Percentiles rank a stretch among this genome's conserved stretches.
Conservation (phyloP, 1,139 yeast species). For the Protomyces inouyei region DNA sequence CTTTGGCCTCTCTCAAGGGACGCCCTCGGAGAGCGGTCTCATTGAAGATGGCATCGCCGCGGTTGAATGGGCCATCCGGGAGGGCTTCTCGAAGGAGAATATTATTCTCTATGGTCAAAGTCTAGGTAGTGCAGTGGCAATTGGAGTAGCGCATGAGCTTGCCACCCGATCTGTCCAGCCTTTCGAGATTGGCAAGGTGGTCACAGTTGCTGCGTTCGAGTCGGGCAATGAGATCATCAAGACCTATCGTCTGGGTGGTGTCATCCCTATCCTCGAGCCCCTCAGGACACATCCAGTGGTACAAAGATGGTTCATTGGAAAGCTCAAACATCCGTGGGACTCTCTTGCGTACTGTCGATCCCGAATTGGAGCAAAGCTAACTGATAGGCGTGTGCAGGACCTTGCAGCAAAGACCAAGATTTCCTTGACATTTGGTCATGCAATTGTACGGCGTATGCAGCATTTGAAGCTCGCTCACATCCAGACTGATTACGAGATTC, state of each 20-base stretch:
- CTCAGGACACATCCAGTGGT: constrained; percentile 25
- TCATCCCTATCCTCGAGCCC: constrained; percentile 25
- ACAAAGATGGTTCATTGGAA: constrained; percentile 8
- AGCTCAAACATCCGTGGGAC: constrained; percentile 26
- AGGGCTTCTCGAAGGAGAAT: constrained; percentile 12
- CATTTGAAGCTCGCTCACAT: not conserved
- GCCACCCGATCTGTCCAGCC: not conserved
- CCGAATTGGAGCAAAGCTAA: not conserved
- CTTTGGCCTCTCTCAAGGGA: constrained; percentile 27
- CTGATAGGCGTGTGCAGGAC: not conserved
- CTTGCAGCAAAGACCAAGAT: not conserved
- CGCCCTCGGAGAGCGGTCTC: constrained; percentile 24
- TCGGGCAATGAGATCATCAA: constrained; percentile 20
- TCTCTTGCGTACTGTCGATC: not conserved
- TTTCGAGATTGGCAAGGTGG: constrained; percentile 13
- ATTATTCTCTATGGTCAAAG: constrained; percentile 28
- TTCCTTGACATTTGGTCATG: not conserved
- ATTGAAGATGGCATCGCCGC: constrained; percentile 27
- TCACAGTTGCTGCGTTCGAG: constrained; percentile 28
- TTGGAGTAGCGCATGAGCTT: constrained; percentile 26
- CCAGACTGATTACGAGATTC: not conserved
- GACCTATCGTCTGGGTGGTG: constrained; percentile 27
- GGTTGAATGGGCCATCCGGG: constrained; percentile 26
- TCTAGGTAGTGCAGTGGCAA: constrained; percentile 29
- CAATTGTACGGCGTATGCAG: not conserved